Evolutionary conservation across 352 stramenopile genomes (phyloP).

Genomic region (Phytophthora quininea): DNA sequence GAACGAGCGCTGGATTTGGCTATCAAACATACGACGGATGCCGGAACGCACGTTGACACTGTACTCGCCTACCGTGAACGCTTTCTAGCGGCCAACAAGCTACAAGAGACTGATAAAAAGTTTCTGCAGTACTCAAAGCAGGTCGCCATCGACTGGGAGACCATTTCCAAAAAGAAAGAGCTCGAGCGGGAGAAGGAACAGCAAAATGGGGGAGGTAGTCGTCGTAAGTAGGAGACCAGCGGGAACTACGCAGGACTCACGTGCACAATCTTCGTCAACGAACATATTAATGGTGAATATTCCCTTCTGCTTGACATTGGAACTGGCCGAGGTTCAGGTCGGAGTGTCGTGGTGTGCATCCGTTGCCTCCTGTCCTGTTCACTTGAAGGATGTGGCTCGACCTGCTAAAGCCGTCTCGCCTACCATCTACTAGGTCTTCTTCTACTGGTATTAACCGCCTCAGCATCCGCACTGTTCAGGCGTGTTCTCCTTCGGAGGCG

Average conservation of each 20-base stretch:
- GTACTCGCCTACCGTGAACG: constrained; percentile 89
- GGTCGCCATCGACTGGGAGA: constrained; percentile 89
- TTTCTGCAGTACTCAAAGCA: constrained; percentile 90
- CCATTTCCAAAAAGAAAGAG: constrained; percentile 92
- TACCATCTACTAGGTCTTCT: constrained; percentile 24
- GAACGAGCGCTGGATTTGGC: constrained; percentile 88
- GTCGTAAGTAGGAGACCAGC: constrained; percentile 54
- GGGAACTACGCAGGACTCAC: not conserved
- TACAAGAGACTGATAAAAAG: constrained; percentile 88
- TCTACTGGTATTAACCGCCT: constrained; percentile 28
- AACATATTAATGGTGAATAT: constrained; percentile 41
- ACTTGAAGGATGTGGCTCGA: not conserved
- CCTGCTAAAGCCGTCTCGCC: not conserved
- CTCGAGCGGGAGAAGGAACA: constrained; percentile 84
- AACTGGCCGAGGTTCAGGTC: constrained; percentile 16
- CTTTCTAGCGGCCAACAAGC: constrained; percentile 86
- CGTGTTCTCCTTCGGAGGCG: constrained; percentile 74
- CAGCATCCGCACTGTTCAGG: constrained; percentile 79
- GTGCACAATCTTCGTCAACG: not conserved
- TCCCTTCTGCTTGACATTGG: constrained; percentile 31
- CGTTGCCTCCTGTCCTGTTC: not conserved
- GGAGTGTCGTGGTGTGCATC: constrained; percentile 8
- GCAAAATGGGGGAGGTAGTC: constrained; percentile 42
- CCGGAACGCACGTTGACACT: constrained; percentile 89
- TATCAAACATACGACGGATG: constrained; percentile 88